A percentile compares a stretch with the other conserved stretches of the same genome.
phyloP scores from a whole-genome alignment of 2,329 filamentous ascomycete genomes.

The Stachybotrys echinatus region DNA sequence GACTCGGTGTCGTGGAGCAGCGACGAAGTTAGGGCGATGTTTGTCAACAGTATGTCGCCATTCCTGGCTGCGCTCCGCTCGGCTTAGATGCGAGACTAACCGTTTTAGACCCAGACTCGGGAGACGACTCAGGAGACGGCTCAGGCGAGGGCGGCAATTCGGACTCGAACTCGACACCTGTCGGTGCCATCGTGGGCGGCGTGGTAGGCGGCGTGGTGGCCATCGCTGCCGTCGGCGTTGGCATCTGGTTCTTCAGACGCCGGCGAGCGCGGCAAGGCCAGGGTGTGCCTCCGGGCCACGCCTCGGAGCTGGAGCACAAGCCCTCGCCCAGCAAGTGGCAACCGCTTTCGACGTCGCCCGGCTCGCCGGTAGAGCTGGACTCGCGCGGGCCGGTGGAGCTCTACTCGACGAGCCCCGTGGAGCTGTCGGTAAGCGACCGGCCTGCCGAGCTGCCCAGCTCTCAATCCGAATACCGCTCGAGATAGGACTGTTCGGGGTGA shows the following conservation, averaged over 20 bases:
- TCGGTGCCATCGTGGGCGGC: background rate
- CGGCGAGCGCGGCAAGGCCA: background rate
- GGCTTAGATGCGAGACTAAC: too few species aligned
- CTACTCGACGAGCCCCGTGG: background rate
- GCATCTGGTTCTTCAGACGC: background rate
- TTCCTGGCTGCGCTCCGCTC: too few species aligned
- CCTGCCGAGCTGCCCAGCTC: too few species aligned
- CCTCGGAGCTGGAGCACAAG: background rate
- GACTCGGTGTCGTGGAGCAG: constrained; percentile 18
- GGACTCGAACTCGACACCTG: background rate
- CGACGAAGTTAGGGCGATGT: constrained; percentile 15
- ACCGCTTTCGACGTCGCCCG: background rate
- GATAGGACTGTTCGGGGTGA: too few species aligned
- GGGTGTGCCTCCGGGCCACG: background rate
- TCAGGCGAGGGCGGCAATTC: background rate
- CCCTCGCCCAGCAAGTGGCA: background rate
- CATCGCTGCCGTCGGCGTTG: background rate
- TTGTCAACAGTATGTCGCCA: too few species aligned
- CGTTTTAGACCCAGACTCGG: background rate
- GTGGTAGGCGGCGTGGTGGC: background rate
- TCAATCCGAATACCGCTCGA: too few species aligned
- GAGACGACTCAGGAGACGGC: background rate
- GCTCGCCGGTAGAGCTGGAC: background rate
- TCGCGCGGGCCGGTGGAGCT: background rate
- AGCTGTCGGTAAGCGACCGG: background rate